These are phyloP conservation scores for Choanephora cucurbitarum DNA, from an alignment of 371 early-diverging fungal genomes.

Conservation along the genomic window DNA sequence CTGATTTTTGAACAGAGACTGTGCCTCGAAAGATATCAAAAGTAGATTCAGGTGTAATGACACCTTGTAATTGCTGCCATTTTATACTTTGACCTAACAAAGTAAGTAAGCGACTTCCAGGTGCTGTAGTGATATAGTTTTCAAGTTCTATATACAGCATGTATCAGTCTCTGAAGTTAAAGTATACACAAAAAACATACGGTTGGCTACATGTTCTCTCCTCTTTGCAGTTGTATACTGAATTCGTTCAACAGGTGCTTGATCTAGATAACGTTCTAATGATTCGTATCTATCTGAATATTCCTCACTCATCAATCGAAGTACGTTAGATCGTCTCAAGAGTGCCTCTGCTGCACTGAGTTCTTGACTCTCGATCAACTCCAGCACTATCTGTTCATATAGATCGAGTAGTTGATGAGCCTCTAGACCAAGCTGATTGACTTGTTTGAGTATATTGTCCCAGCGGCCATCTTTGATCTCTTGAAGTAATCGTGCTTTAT, in stretches of 20 bases:
- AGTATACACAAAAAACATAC: conserved; percentile 51
- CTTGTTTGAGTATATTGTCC: conserved; percentile 83
- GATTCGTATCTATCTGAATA: conserved; percentile 81
- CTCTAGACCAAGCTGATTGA: conserved; percentile 68
- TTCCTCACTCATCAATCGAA: conserved; percentile 71
- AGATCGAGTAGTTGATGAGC: conserved; percentile 74
- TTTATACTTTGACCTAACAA: conserved; percentile 83
- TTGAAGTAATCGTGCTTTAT: conserved; percentile 63
- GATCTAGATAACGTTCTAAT: conserved; percentile 75
- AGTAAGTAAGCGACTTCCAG: conserved; percentile 63
- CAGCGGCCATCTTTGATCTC: conserved; percentile 82
- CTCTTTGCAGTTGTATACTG: conserved; percentile 65
- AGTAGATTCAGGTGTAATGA: conserved; percentile 61
- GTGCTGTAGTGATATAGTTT: conserved; percentile 35
- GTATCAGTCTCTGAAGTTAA: conserved; percentile 41
- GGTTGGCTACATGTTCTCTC: conserved; percentile 47
- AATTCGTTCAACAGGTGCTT: conserved; percentile 51
- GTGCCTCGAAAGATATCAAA: conserved; percentile 80
- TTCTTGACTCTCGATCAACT: conserved; percentile 83
- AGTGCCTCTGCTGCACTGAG: conserved; percentile 82
- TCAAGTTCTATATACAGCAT: conserved; percentile 12
- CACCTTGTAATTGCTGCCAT: conserved; percentile 85
- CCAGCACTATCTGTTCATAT: conserved; percentile 90
- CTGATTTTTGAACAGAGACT: conserved; percentile 57
- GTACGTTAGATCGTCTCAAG: conserved; percentile 85